Evolutionary conservation across 805 yeast species (phyloP).

Genomic region (Kuraishia borneana): DNA sequence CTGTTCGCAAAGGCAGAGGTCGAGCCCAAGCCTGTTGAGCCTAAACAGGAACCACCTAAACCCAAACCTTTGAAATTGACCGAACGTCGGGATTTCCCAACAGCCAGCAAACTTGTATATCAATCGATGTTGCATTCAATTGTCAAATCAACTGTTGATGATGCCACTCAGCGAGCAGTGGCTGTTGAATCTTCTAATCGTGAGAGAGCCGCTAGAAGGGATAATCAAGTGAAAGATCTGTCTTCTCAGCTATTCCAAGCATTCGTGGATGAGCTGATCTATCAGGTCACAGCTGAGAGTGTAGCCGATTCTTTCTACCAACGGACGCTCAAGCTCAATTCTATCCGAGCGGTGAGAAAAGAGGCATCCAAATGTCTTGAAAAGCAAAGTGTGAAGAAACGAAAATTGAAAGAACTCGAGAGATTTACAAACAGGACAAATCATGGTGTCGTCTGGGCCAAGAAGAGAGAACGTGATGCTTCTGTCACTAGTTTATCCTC

Average conservation of each 20-base stretch:
- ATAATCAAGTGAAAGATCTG: conserved; percentile 22
- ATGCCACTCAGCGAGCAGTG: neutral
- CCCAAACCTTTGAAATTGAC: neutral
- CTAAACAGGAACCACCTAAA: neutral
- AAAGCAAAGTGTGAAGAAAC: conserved; percentile 19
- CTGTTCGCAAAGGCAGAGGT: neutral
- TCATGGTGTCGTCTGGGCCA: conserved; percentile 14
- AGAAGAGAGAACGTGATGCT: conserved; percentile 10
- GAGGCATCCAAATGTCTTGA: conserved; percentile 14
- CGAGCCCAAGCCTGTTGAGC: neutral
- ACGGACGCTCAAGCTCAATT: conserved; percentile 16
- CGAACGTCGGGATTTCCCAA: neutral
- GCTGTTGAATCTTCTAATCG: neutral
- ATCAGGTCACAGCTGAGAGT: conserved; percentile 26
- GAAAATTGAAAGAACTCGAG: conserved; percentile 26
- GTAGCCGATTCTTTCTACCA: conserved; percentile 32
- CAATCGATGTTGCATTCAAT: neutral
- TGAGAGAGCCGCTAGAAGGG: conserved; percentile 8
- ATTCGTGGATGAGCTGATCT: conserved; percentile 47
- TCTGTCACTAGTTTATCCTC: conserved; percentile 3
- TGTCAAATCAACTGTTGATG: neutral
- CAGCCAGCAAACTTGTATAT: neutral
- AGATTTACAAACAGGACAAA: conserved; percentile 10
- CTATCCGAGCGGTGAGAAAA: conserved; percentile 20
- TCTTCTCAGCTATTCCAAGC: conserved; percentile 45